Percentiles rank a stretch among this genome's conserved stretches.
Evolutionary conservation across 768 basidiomycete species (phyloP).

Genomic region (Filobasidium floriforme): DNA sequence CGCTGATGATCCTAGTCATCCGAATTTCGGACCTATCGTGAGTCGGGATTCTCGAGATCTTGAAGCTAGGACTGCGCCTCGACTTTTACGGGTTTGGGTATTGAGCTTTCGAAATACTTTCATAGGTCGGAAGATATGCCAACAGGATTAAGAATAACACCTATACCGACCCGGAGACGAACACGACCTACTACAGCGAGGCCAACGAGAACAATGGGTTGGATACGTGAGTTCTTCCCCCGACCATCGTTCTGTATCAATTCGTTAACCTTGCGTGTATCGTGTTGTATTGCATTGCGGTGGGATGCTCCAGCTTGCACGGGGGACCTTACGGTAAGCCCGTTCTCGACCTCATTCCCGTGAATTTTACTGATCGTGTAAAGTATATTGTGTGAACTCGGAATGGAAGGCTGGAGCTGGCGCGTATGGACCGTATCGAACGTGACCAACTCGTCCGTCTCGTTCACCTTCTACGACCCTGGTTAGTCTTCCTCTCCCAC

Average conservation of each 20-base stretch:
- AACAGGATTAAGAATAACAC: background rate
- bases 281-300: too few species aligned
- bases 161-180: background rate
- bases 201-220: constrained; percentile 1
- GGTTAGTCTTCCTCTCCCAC: background rate
- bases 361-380: background rate
- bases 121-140: background rate
- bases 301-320: background rate
- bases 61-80: too few species aligned
- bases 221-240: constrained; percentile 2
- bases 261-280: too few species aligned
- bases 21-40: background rate
- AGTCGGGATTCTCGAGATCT: too few species aligned
- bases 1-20: background rate
- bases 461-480: background rate
- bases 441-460: background rate
- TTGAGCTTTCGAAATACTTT: too few species aligned
- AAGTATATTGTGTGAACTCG: background rate
- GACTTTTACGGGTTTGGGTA: too few species aligned
- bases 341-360: too few species aligned
- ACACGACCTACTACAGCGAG: background rate
- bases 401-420: background rate
- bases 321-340: background rate
- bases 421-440: background rate
- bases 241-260: too few species aligned